phyloP scores from a whole-genome alignment of 257 asterid species.

The Leptodermis oblonga region DNA sequence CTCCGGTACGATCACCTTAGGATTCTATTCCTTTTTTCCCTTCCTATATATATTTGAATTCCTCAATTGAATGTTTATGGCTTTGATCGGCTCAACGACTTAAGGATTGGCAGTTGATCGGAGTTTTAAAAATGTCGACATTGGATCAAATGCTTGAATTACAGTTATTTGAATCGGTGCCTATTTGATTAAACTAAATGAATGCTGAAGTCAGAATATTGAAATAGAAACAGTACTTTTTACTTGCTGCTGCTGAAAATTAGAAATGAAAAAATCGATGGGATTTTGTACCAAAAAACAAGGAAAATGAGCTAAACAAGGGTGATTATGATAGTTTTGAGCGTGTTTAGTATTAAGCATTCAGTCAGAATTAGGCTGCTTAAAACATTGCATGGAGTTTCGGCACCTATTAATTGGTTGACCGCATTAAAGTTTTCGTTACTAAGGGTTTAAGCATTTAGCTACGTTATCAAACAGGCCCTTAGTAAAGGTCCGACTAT shows the following conservation, averaged over 20 bases:
- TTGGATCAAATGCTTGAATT: neutral
- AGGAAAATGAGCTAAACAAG: neutral
- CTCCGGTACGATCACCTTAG: slow-evolving; percentile 1
- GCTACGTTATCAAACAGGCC: neutral
- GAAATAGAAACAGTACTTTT: neutral
- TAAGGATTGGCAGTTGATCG: neutral
- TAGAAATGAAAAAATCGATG: neutral
- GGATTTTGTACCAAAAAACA: neutral
- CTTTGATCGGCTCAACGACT: neutral
- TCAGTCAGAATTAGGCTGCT: neutral
- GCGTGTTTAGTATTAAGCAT: neutral
- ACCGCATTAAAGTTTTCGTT: neutral
- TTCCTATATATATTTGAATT: neutral
- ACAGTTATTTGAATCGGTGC: neutral
- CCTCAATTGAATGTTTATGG: neutral
- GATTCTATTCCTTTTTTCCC: neutral
- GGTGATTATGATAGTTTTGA: neutral
- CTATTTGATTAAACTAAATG: neutral
- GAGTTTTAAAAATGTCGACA: neutral
- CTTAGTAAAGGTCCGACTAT: neutral
- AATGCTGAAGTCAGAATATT: neutral
- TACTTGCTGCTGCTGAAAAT: neutral
- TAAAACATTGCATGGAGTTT: neutral
- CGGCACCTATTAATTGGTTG: neutral
- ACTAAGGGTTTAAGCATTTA: neutral